These are phyloP conservation scores for Gossypium arboreum DNA, from an alignment of 345 rosid genomes.

Conservation along the genomic window DNA sequence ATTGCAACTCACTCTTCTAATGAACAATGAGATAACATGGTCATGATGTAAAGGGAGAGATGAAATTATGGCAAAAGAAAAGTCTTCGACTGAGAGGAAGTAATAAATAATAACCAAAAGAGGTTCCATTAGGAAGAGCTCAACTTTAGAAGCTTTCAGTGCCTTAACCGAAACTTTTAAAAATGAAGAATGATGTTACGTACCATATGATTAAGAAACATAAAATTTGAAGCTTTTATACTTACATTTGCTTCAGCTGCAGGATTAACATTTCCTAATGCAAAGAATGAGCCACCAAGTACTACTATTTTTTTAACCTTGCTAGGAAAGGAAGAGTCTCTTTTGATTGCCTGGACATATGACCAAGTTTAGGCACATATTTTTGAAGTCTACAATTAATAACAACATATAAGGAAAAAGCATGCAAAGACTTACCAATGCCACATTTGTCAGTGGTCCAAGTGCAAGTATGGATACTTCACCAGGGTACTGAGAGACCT, in stretches of 20 bases:
- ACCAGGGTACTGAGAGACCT: constrained; percentile 73
- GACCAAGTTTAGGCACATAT: constrained; percentile 11
- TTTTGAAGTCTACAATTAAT: neutral
- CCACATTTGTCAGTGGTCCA: constrained; percentile 89
- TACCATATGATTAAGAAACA: neutral
- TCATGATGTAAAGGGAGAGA: neutral
- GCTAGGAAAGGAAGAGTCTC: constrained; percentile 83
- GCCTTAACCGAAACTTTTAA: neutral
- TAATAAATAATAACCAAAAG: neutral
- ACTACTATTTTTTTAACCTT: constrained; percentile 82
- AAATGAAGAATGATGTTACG: neutral
- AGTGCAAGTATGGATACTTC: constrained; percentile 89
- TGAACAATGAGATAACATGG: neutral
- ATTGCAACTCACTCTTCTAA: neutral
- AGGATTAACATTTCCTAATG: constrained; percentile 90
- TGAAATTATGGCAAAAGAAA: neutral
- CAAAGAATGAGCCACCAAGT: constrained; percentile 94
- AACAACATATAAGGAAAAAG: neutral
- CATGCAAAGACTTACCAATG: constrained; percentile 48
- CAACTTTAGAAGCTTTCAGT: neutral
- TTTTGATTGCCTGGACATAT: constrained; percentile 72
- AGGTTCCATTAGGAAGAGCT: neutral
- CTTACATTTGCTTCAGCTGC: constrained; percentile 96
- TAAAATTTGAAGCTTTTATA: constrained; percentile 3
- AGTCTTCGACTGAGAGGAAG: neutral